Conservation (phyloP, 2,329 filamentous ascomycete species). For the Nothophoma quercina region DNA sequence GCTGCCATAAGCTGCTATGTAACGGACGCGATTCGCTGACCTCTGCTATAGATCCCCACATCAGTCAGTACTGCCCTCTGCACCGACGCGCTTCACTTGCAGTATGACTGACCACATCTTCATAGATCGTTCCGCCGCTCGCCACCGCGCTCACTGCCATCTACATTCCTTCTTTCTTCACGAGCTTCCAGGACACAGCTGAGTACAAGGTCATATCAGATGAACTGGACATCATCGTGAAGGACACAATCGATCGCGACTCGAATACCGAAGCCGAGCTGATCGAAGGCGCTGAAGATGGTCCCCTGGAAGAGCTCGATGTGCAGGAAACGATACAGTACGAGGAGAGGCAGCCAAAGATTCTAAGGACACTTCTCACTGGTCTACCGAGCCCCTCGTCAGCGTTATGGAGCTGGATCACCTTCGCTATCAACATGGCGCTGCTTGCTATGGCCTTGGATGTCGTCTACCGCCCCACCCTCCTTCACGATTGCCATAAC, state of each 20-base stretch:
- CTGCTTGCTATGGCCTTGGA: constrained; percentile 77
- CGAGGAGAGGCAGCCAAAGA: constrained; percentile 63
- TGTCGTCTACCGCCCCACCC: constrained; percentile 75
- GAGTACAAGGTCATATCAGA: constrained; percentile 66
- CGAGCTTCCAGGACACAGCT: constrained; percentile 64
- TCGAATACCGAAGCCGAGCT: constrained; percentile 42
- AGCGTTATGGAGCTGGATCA: constrained; percentile 69
- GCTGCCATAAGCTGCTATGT: not conserved
- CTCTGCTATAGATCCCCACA: constrained; percentile 38
- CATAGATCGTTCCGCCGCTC: constrained; percentile 52
- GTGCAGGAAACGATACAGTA: constrained; percentile 70
- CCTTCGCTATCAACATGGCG: constrained; percentile 74
- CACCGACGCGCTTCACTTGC: not conserved
- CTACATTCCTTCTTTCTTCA: constrained; percentile 70
- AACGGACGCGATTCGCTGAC: constrained; percentile 8
- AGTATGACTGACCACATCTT: not conserved
- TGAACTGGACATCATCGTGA: constrained; percentile 61
- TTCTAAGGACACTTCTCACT: constrained; percentile 72
- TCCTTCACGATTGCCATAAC: constrained; percentile 74
- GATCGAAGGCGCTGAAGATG: constrained; percentile 51
- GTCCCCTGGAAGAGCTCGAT: constrained; percentile 57
- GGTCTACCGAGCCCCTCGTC: constrained; percentile 80
- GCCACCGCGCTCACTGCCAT: constrained; percentile 70
- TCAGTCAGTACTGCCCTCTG: constrained; percentile 30
- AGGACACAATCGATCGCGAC: constrained; percentile 49